Conservation (phyloP, 1,139 yeast genomes). For the Yamadazyma aaseri region DNA sequence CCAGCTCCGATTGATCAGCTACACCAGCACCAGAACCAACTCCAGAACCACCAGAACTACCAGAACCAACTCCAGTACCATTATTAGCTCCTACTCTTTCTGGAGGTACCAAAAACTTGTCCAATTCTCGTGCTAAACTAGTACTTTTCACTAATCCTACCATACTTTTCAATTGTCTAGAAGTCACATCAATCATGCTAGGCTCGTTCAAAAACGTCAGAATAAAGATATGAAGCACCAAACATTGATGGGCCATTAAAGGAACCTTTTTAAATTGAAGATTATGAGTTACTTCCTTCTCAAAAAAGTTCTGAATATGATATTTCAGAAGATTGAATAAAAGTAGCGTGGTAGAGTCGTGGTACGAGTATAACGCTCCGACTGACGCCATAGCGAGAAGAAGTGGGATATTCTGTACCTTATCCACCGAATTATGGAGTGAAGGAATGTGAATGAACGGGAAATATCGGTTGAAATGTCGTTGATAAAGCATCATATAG, state of each 20-base stretch:
- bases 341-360: slow-evolving; percentile 71
- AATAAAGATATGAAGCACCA: slow-evolving; percentile 76
- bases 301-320: slow-evolving; percentile 75
- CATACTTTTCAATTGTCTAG: slow-evolving; percentile 74
- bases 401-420: slow-evolving; percentile 68
- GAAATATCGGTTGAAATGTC: slow-evolving; percentile 75
- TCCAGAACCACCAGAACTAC: too few relatives aligned
- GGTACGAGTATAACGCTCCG: slow-evolving; percentile 85
- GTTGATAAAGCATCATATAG: slow-evolving; percentile 67
- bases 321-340: slow-evolving; percentile 77
- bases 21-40: slow-evolving; percentile 4
- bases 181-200: slow-evolving; percentile 69
- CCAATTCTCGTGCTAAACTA: slow-evolving; percentile 69
- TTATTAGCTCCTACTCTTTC: slow-evolving; percentile 15
- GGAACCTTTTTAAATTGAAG: slow-evolving; percentile 66
- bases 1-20: slow-evolving; percentile 5
- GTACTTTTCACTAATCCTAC: slow-evolving; percentile 78
- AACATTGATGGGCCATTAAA: slow-evolving; percentile 83
- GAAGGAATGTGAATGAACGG: slow-evolving; percentile 82
- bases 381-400: slow-evolving; percentile 82
- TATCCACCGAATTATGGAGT: slow-evolving; percentile 53
- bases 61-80: slow-evolving; percentile 2
- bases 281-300: slow-evolving; percentile 49
- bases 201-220: slow-evolving; percentile 80
- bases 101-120: slow-evolving; percentile 62